These are phyloP conservation scores for Phaeophleospora eucalypticola DNA, from an alignment of 2,329 filamentous ascomycete genomes.

Conservation along the genomic window DNA sequence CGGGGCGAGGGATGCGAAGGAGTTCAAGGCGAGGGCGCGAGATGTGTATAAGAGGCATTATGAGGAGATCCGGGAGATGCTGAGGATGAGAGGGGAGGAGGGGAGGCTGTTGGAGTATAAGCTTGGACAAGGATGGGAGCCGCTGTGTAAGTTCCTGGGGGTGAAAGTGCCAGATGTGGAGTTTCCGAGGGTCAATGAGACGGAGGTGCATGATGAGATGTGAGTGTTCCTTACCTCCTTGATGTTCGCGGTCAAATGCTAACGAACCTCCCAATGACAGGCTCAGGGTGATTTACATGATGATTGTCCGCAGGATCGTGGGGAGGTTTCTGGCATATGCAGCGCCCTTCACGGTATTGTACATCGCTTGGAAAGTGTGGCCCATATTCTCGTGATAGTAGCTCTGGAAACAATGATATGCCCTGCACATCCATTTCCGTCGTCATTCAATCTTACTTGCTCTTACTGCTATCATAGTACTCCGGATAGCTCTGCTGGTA, in stretches of 20 bases:
- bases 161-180: slow-evolving; percentile 21
- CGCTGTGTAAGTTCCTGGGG: slow-evolving; percentile 30
- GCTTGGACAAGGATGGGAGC: too few relatives aligned
- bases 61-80: too few relatives aligned
- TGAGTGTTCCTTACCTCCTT: neutral
- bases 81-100: too few relatives aligned
- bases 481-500: slow-evolving; percentile 20
- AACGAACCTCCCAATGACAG: neutral
- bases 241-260: neutral
- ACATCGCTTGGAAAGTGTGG: neutral
- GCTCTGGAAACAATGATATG: neutral
- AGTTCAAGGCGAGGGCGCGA: too few relatives aligned
- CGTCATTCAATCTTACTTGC: slow-evolving; percentile 3
- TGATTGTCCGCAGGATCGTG: neutral
- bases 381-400: neutral
- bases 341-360: neutral
- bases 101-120: too few relatives aligned
- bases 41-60: too few relatives aligned
- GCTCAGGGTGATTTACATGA: too few relatives aligned
- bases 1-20: too few relatives aligned
- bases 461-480: slow-evolving; percentile 18
- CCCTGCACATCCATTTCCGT: neutral
- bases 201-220: slow-evolving; percentile 13
- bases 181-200: slow-evolving; percentile 24
- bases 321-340: neutral